Percentiles rank a stretch among this genome's conserved stretches.
Evolutionary conservation across 306 rosid species (phyloP).

Genomic region (Acacia acuminata): DNA sequence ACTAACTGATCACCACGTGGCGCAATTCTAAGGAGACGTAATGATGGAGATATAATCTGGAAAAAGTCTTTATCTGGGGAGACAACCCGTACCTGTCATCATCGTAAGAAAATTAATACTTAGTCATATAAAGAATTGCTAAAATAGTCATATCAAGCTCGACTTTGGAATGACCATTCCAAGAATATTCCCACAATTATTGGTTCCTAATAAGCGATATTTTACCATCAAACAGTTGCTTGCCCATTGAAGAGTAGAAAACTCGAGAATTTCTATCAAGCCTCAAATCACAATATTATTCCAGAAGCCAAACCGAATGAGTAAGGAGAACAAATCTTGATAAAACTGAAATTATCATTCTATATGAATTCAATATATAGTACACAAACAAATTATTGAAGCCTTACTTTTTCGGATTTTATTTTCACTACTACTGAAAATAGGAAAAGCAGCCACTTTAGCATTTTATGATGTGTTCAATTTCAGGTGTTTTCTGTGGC

Average conservation of each 20-base stretch:
- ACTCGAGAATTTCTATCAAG: not conserved
- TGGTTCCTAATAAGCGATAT: not conserved
- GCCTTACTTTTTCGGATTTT: not conserved
- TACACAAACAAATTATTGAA: not conserved
- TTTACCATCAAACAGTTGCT: not conserved
- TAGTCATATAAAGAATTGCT: constrained; percentile 22
- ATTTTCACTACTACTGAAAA: not conserved
- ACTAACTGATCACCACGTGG: constrained; percentile 94
- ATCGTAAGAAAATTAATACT: constrained; percentile 33
- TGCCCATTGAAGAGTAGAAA: constrained; percentile 9
- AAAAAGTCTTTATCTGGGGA: constrained; percentile 99
- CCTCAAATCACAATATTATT: constrained; percentile 10
- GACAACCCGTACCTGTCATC: constrained; percentile 85
- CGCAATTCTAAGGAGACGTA: constrained; percentile 94
- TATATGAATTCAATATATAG: not conserved
- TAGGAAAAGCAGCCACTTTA: not conserved
- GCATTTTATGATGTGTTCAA: not conserved
- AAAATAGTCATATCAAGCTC: constrained; percentile 20
- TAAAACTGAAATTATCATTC: not conserved
- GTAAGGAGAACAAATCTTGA: not conserved
- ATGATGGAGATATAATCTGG: constrained; percentile 87
- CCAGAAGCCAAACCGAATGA: constrained; percentile 2
- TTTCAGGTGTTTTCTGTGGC: not conserved
- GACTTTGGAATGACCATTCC: not conserved
- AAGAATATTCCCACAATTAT: not conserved